Conservation (phyloP, 805 yeast genomes). For the Sungouiella blattae region DNA sequence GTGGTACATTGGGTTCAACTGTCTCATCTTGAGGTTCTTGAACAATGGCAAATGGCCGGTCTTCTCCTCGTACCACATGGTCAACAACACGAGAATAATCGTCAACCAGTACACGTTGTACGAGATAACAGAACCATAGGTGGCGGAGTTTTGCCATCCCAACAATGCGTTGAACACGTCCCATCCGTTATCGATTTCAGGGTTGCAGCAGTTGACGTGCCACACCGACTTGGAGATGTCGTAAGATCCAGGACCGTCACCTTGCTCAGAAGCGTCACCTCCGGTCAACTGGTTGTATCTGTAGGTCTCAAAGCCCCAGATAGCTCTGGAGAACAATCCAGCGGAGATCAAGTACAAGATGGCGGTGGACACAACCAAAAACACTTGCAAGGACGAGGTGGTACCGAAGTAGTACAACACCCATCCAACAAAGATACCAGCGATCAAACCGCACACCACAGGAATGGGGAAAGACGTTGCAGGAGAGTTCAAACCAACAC, state of each 20-base stretch:
- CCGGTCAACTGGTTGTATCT: slow-evolving; percentile 66
- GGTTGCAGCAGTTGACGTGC: slow-evolving; percentile 98
- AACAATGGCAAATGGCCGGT: slow-evolving; percentile 74
- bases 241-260: slow-evolving; percentile 94
- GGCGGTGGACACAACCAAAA: slow-evolving; percentile 83
- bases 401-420: slow-evolving; percentile 81
- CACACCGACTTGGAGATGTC: slow-evolving; percentile 76
- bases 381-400: slow-evolving; percentile 76
- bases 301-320: slow-evolving; percentile 83
- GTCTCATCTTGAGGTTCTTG: slow-evolving; percentile 40
- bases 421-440: slow-evolving; percentile 72
- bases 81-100: slow-evolving; percentile 49
- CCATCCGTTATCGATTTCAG: slow-evolving; percentile 91
- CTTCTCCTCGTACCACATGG: slow-evolving; percentile 82
- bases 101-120: slow-evolving; percentile 87
- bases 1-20: slow-evolving; percentile 72
- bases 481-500: slow-evolving; percentile 35
- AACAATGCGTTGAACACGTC: slow-evolving; percentile 90
- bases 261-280: slow-evolving; percentile 92
- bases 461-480: slow-evolving; percentile 78
- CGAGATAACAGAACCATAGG: slow-evolving; percentile 84
- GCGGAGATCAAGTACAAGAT: slow-evolving; percentile 87
- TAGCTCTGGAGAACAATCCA: slow-evolving; percentile 89
- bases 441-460: slow-evolving; percentile 80
- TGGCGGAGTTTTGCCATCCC: slow-evolving; percentile 98